These are phyloP conservation scores for Tylopilus subfusipes DNA, from an alignment of 768 basidiomycete genomes.

Conservation along the genomic window DNA sequence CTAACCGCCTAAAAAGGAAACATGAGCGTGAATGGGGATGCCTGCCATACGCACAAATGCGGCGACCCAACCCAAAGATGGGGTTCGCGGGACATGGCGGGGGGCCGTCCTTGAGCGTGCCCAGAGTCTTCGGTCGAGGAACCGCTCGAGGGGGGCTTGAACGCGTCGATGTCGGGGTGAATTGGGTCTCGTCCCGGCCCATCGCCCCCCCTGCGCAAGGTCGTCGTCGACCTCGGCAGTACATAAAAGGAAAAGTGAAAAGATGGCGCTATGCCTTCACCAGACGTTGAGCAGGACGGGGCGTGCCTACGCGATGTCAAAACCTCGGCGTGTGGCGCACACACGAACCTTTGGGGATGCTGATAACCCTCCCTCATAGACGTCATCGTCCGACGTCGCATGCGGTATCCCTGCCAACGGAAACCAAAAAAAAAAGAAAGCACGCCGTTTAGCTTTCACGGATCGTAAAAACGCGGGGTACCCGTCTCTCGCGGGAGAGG, in stretches of 20 bases:
- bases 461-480: too few relatives aligned
- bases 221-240: too few relatives aligned
- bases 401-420: conserved; percentile 25
- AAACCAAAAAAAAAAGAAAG: too few relatives aligned
- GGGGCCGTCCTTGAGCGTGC: conserved; percentile 6
- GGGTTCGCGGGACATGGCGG: conserved; percentile 16
- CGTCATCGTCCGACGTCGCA: conserved; percentile 21
- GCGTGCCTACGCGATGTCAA: conserved; percentile 25
- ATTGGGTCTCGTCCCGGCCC: conserved; percentile 16
- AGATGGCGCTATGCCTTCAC: conserved; percentile 17
- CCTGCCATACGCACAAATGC: conserved; percentile 24
- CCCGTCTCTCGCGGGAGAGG: too few relatives aligned
- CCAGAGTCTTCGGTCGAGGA: conserved; percentile 14
- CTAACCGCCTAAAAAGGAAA: too few relatives aligned
- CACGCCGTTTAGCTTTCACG: too few relatives aligned
- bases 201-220: conserved; percentile 23
- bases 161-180: conserved; percentile 18
- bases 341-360: conserved; percentile 39
- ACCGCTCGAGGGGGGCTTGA: conserved; percentile 29
- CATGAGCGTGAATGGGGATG: too few relatives aligned
- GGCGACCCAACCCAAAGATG: conserved; percentile 25
- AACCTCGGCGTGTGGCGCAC: too few relatives aligned
- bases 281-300: conserved; percentile 35
- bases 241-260: too few relatives aligned
- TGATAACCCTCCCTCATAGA: conserved; percentile 32